These are phyloP conservation scores for Curvularia spicifera DNA, from an alignment of 2,329 filamentous ascomycete genomes.

Conservation along the genomic window DNA sequence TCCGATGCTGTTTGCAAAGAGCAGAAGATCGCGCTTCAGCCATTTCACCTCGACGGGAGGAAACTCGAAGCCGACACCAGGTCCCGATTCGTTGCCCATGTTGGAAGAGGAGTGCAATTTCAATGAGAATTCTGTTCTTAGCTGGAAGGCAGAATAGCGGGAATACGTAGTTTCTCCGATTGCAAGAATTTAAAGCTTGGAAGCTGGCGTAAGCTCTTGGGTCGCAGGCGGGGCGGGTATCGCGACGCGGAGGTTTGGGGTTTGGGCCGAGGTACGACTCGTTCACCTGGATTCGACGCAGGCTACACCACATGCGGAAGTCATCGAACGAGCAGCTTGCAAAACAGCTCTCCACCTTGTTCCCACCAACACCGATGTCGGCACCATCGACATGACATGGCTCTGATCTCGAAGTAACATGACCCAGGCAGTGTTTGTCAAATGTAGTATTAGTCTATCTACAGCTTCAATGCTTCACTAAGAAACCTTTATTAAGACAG, in stretches of 20 bases:
- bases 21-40: conserved; percentile 84
- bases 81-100: conserved; percentile 48
- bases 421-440: neutral
- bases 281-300: conserved; percentile 19
- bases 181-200: conserved; percentile 6
- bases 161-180: neutral
- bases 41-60: conserved; percentile 77
- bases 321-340: conserved; percentile 2
- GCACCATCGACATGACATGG: neutral
- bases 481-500: conserved; percentile 21
- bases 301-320: conserved; percentile 15
- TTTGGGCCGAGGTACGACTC: conserved; percentile 45
- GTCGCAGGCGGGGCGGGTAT: conserved; percentile 38
- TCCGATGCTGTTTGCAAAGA: conserved; percentile 91
- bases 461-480: conserved; percentile 15
- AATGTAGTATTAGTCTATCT: conserved; percentile 26
- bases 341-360: neutral
- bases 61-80: conserved; percentile 77
- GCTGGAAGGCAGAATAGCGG: neutral
- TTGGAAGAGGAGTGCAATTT: conserved; percentile 7
- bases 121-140: neutral
- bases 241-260: conserved; percentile 32
- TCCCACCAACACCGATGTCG: conserved; percentile 6
- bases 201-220: conserved; percentile 19
- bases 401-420: neutral